Evolutionary conservation across 2,329 filamentous ascomycete species (phyloP), one percentile per base, ranked within the genome.

Genomic region (Mollisiaceae sp.): DNA sequence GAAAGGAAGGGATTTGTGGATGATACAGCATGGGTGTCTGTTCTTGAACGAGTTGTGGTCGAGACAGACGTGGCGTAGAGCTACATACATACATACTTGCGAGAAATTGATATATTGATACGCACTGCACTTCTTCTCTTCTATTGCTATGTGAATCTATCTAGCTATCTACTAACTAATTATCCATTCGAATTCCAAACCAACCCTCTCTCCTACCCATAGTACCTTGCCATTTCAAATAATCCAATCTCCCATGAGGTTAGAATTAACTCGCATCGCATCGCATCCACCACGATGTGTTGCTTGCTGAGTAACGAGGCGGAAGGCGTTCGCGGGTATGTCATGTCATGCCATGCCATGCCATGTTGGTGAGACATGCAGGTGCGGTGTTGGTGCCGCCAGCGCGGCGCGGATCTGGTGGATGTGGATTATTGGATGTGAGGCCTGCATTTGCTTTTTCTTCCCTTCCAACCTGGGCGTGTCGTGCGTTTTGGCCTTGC

Each of bases 81-180:
- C 24, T 35, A 56, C 27, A 22, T n/a, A 54, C 22, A 8, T 57
- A 57, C 55, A 57, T 57, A 57, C 12, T 18, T 57, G 55, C 55
- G 55, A 39, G 55, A 57, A 57, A 57, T 57, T 57, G 55, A 57
- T n/a, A 38, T 22, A 39, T 57, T 57, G 35, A 41, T 39, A 57
- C 32, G 20, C 55, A 22, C n/a, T 32, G 3, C 27, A 3, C 6
- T 6, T 20, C n/a, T 50, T 50, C 45, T 50, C 6, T 50, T n/a
- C 12, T 50, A 11, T 24, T n/a, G n/a, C 9, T 8, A 24, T 8
- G 18, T 45, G 43, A 45, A 41, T 41, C 38, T 12, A 3, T 18
- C 38, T 11, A 41, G 2, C 15, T 41, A 11, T 18, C 38, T 18
- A 11, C 15, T 41, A 11, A 41, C 38, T 41, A n/a, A n/a, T n/a